Percentiles rank a stretch among this genome's conserved stretches.
phyloP scores from a whole-genome alignment of 495 filamentous ascomycete genomes.

The Astrothelium macrocarpum region DNA sequence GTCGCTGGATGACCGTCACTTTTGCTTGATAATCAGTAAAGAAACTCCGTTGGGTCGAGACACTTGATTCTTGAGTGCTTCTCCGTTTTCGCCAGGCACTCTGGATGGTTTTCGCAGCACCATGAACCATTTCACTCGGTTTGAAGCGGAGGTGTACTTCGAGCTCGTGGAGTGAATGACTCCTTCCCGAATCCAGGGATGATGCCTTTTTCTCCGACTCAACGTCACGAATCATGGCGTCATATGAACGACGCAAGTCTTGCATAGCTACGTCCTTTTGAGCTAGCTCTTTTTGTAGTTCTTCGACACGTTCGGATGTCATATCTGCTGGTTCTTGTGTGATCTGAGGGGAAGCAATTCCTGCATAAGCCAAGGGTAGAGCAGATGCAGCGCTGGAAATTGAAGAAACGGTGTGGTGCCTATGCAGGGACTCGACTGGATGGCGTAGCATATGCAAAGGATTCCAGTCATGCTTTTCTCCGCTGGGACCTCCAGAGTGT shows the following conservation, averaged over 20 bases:
- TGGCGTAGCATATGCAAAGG: not conserved
- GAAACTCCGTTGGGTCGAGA: not conserved
- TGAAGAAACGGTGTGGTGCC: not conserved
- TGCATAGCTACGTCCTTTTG: slow-evolving; percentile 1
- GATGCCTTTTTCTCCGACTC: not conserved
- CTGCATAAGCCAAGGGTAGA: not conserved
- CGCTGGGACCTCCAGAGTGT: not conserved
- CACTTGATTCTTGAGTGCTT: not conserved
- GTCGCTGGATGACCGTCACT: slow-evolving; percentile 27
- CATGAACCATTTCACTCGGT: slow-evolving; percentile 10
- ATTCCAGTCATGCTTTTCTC: slow-evolving; percentile 3
- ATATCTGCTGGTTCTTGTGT: not conserved
- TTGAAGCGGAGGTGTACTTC: slow-evolving; percentile 3
- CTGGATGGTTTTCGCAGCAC: slow-evolving; percentile 21
- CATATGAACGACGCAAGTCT: slow-evolving; percentile 3
- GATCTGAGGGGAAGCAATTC: not conserved
- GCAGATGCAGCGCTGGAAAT: slow-evolving; percentile 6
- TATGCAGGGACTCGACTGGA: not conserved
- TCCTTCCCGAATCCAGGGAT: not conserved
- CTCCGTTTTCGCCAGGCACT: slow-evolving; percentile 20
- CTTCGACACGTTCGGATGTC: not conserved
- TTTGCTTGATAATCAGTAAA: slow-evolving; percentile 28
- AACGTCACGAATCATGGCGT: not conserved
- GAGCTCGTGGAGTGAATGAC: not conserved
- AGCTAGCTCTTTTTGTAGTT: not conserved